Percentiles rank a stretch among this genome's conserved stretches.
Evolutionary conservation across 352 stramenopile genomes (phyloP).

Genomic region (Thalassiosira exigua): DNA sequence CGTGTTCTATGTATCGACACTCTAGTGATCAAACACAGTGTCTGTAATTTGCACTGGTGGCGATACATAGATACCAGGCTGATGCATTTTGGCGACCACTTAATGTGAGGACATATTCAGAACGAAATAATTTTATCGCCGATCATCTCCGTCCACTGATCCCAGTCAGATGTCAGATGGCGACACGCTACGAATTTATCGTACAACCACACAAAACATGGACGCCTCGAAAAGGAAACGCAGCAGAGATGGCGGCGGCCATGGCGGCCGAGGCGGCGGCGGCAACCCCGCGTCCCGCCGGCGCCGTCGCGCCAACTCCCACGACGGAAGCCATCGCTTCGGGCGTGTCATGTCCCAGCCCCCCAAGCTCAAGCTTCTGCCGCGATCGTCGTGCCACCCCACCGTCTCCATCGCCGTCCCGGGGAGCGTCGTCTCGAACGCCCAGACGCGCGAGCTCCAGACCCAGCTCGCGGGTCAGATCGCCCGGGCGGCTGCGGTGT

Average conservation of each 20-base stretch:
- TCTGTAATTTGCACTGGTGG: too few species aligned
- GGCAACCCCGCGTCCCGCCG: not conserved
- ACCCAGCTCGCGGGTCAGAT: conserved; percentile 97
- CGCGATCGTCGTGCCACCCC: conserved; percentile 74
- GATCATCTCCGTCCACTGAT: too few species aligned
- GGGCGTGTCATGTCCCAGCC: conserved; percentile 79
- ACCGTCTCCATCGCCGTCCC: conserved; percentile 97
- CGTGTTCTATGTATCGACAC: too few species aligned
- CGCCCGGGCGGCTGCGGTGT: conserved; percentile 94
- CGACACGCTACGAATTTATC: too few species aligned
- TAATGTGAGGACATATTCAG: too few species aligned
- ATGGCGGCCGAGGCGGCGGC: conserved; percentile 2
- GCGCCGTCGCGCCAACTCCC: conserved; percentile 23
- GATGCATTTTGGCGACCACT: too few species aligned
- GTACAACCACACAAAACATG: too few species aligned
- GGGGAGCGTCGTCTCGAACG: conserved; percentile 96
- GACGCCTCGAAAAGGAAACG: conserved; percentile 27
- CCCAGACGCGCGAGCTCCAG: conserved; percentile 95
- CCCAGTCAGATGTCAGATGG: too few species aligned
- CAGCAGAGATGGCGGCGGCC: conserved; percentile 9
- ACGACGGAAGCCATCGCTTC: conserved; percentile 69
- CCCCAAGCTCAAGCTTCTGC: conserved; percentile 61
- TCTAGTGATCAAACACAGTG: too few species aligned
- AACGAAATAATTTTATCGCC: too few species aligned
- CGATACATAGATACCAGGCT: too few species aligned